Percentiles rank a stretch among this genome's conserved stretches.
These are phyloP conservation scores for Eucalyptus melliodora DNA, from an alignment of 345 rosid species.

Conservation along the genomic window DNA sequence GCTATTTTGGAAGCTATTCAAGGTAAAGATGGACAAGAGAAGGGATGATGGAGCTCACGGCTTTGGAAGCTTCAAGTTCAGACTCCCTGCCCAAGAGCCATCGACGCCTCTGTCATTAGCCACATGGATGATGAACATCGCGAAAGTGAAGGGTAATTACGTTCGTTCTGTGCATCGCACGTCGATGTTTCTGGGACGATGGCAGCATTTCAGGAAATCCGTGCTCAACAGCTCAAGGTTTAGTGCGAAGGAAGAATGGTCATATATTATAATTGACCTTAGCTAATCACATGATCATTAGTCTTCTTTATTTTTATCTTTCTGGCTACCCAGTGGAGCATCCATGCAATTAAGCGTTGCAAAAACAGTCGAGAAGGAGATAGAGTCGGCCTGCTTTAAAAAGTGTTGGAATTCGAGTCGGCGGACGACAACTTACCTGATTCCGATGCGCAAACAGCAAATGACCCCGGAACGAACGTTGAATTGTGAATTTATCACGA, in stretches of 20 bases:
- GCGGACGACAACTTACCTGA: too few relatives aligned
- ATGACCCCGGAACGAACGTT: too few relatives aligned
- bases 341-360: background rate
- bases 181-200: background rate
- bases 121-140: background rate
- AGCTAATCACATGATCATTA: background rate
- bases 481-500: too few relatives aligned
- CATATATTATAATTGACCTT: background rate
- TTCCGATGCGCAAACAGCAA: too few relatives aligned
- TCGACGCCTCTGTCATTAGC: background rate
- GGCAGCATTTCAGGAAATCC: background rate
- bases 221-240: background rate
- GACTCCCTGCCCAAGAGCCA: background rate
- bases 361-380: too few relatives aligned
- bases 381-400: too few relatives aligned
- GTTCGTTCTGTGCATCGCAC: background rate
- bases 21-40: background rate
- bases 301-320: too few relatives aligned
- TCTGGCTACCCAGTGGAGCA: background rate
- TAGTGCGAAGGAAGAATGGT: background rate
- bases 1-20: too few relatives aligned
- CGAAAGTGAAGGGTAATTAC: background rate
- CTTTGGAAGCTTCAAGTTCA: background rate
- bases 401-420: too few relatives aligned
- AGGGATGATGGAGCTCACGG: background rate